Percentiles rank a stretch among this genome's conserved stretches.
phyloP scores from a whole-genome alignment of 352 stramenopile species.

The Globisporangium irregulare region DNA sequence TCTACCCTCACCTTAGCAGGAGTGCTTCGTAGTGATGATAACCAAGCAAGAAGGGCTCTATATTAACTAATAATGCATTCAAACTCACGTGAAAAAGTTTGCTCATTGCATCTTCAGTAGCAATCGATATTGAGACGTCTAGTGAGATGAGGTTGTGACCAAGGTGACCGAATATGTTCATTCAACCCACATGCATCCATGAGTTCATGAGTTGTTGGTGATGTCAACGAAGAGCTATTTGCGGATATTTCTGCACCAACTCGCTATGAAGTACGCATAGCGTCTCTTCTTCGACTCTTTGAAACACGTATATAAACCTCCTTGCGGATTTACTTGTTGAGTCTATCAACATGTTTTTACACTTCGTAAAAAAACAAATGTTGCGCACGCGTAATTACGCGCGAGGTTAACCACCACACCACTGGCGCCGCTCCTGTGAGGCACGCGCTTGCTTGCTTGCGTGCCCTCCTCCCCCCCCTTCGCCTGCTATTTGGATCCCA shows the following conservation, averaged over 20 bases:
- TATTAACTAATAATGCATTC: slow-evolving; percentile 11
- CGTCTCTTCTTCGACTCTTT: neutral
- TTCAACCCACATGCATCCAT: neutral
- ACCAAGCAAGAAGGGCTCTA: neutral
- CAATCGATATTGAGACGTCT: neutral
- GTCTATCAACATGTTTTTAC: neutral
- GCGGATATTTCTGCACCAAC: neutral
- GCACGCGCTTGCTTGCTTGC: neutral
- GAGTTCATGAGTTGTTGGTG: no score
- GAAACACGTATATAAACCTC: neutral
- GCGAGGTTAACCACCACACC: neutral
- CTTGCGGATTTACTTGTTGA: neutral
- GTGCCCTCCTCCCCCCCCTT: neutral
- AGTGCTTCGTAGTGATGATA: neutral
- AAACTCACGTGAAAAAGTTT: neutral
- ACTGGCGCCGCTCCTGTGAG: neutral
- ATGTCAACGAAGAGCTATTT: no score
- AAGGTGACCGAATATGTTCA: neutral
- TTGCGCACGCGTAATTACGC: neutral
- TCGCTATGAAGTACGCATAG: neutral
- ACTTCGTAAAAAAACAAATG: neutral
- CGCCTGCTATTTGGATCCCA: slow-evolving; percentile 4
- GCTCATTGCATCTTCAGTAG: neutral
- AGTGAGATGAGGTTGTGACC: neutral
- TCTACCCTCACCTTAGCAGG: slow-evolving; percentile 2